These are phyloP conservation scores for Aspergillus hortae DNA, from an alignment of 2,329 filamentous ascomycete genomes.

Conservation along the genomic window DNA sequence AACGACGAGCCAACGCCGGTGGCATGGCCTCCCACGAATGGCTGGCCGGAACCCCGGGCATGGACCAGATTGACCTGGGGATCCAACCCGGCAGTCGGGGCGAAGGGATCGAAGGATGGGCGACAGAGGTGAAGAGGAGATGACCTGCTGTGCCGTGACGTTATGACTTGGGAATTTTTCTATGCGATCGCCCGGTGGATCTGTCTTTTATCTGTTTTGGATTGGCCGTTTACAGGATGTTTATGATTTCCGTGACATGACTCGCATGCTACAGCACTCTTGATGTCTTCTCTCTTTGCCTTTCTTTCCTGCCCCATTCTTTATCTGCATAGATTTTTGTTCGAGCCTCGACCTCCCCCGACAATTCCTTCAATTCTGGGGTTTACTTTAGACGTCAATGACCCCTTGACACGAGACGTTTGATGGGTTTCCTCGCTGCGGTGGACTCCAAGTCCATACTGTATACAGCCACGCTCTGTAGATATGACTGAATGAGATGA, in stretches of 20 bases:
- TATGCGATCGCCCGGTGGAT: slow-evolving; percentile 20
- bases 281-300: slow-evolving; percentile 1
- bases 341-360: background rate
- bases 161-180: slow-evolving; percentile 10
- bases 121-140: slow-evolving; percentile 80
- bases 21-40: slow-evolving; percentile 87
- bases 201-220: slow-evolving; percentile 25
- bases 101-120: slow-evolving; percentile 93
- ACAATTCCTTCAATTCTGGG: background rate
- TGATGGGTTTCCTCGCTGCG: background rate
- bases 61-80: slow-evolving; percentile 74
- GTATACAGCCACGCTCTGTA: slow-evolving; percentile 1
- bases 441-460: background rate
- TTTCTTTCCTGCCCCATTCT: background rate
- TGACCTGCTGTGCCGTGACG: slow-evolving; percentile 31
- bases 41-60: slow-evolving; percentile 80
- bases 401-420: background rate
- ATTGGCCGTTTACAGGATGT: slow-evolving; percentile 22
- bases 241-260: slow-evolving; percentile 29
- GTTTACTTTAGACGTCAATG: background rate
- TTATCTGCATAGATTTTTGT: background rate
- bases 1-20: slow-evolving; percentile 88
- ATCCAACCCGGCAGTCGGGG: slow-evolving; percentile 77
- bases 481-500: slow-evolving; percentile 5
- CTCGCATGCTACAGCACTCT: slow-evolving; percentile 10